Base-by-base conservation (phyloP, 2,329 filamentous ascomycete genomes). In the Graphium sp. region DNA sequence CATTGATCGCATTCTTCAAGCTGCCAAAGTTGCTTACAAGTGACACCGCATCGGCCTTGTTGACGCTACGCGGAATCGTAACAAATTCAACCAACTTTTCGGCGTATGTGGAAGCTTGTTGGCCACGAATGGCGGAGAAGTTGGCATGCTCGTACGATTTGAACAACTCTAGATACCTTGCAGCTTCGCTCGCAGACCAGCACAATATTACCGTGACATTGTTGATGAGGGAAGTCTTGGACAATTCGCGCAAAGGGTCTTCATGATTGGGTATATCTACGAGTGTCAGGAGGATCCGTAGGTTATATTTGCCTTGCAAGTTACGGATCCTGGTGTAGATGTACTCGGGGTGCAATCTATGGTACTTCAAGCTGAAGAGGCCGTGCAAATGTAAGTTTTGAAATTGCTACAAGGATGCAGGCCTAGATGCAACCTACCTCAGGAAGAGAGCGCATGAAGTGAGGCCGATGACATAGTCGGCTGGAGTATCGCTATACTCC, bases 401-500 rank as follows among this genome's bases (percentile, higher is more conserved):
- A 4, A 19, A 21, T 28, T 18, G 18, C 21, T 21, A 25, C 11
- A 24, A 21, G 8, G 13, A 20, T 8, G 6, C 14, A 19, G 21
- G n/a, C n/a, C 4, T 23, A 23, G 27, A 29, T 15, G n/a, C 26
- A 7, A 36, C 39, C 23, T 26, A 59, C 59, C 59, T 91, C 23
- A 98, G 60, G 47, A 95, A 98, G 5, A 98, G 63, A 1, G 82
- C 85, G 44, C 87, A 93, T 6, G 85, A 92, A 0, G 84, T 92
- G 23, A 68, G 48, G 0, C 89, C 87, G 15, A 95, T 61, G 7
- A 87, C 77, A 49, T 91, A 98, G 54, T 98, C 89, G 18, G 87
- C 82, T 2, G 79, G 76, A n/a, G 93, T 93, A 44, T 95, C 87
- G 35, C 82, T 85, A 51, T 93, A 95, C 52, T 98, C 89, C 89